Percentiles rank a stretch among this genome's conserved stretches.
Conservation (phyloP, 345 rosid genomes). For the Dipteronia sinensis region DNA sequence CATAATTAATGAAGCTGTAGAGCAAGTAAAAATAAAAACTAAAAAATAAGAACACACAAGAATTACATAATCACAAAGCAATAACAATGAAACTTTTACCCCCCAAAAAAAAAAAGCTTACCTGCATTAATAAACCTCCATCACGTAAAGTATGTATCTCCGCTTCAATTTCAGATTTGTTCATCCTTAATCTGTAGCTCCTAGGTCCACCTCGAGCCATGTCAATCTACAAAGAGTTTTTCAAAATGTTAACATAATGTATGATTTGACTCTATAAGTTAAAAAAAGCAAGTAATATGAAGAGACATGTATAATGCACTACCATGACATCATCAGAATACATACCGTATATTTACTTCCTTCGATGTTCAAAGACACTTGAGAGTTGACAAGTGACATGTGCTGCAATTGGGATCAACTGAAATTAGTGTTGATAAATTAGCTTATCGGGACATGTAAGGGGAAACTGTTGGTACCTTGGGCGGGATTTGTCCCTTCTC, state of each 20-base stretch:
- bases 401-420: constrained; percentile 59
- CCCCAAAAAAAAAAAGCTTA: constrained; percentile 34
- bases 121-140: constrained; percentile 99
- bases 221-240: constrained; percentile 61
- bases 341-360: constrained; percentile 97
- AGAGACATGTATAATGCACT: neutral
- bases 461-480: constrained; percentile 53
- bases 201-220: constrained; percentile 95
- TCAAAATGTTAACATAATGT: constrained; percentile 20
- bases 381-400: constrained; percentile 93
- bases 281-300: constrained; percentile 4
- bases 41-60: neutral
- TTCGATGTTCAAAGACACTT: constrained; percentile 96
- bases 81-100: constrained; percentile 6
- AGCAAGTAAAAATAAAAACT: neutral
- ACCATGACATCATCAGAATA: constrained; percentile 18
- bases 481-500: constrained; percentile 99
- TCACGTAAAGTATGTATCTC: constrained; percentile 98
- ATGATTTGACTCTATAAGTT: constrained; percentile 10
- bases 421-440: constrained; percentile 22
- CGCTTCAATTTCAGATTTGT: constrained; percentile 84
- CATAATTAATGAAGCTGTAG: neutral
- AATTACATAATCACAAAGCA: constrained; percentile 20
- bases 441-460: constrained; percentile 13
- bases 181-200: constrained; percentile 89